Percentiles rank a stretch among this genome's conserved stretches.
Conservation (phyloP, 345 rosid genomes). For the Pistacia atlantica region DNA sequence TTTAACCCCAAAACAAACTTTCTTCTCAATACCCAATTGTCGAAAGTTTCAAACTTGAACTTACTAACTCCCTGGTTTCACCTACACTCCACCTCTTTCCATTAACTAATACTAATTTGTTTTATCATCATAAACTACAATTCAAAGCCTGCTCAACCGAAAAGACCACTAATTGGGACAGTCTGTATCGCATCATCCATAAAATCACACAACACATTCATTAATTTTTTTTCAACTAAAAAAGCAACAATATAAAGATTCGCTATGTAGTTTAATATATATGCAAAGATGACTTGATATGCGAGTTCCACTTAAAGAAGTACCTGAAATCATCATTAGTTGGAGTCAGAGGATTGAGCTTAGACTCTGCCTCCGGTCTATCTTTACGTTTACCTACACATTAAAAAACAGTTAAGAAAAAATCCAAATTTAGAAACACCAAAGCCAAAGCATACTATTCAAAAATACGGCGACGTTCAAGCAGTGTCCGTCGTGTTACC, state of each 20-base stretch:
- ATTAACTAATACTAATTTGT: not conserved
- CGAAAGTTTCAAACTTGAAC: not conserved
- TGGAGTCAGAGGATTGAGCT: conserved; percentile 58
- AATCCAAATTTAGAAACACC: not conserved
- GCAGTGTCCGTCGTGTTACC: not conserved
- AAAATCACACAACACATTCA: too few species aligned
- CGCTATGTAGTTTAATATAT: too few species aligned
- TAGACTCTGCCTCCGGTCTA: conserved; percentile 49
- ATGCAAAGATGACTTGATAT: not conserved
- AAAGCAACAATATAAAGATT: too few species aligned
- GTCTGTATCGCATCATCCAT: too few species aligned
- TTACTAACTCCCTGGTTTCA: not conserved
- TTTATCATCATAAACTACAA: conserved; percentile 6
- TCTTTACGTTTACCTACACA: conserved; percentile 82
- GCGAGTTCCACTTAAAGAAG: not conserved
- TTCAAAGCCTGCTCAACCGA: not conserved
- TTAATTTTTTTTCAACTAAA: too few species aligned
- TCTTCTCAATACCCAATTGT: not conserved
- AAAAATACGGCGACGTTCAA: not conserved
- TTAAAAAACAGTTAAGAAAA: not conserved
- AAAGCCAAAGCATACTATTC: conserved; percentile 7
- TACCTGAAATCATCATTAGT: conserved; percentile 76
- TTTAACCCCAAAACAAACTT: not conserved
- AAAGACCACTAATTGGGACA: not conserved
- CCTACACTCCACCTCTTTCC: not conserved